phyloP scores from a whole-genome alignment of 2,329 filamentous ascomycete genomes.

The Alternaria sp. region DNA sequence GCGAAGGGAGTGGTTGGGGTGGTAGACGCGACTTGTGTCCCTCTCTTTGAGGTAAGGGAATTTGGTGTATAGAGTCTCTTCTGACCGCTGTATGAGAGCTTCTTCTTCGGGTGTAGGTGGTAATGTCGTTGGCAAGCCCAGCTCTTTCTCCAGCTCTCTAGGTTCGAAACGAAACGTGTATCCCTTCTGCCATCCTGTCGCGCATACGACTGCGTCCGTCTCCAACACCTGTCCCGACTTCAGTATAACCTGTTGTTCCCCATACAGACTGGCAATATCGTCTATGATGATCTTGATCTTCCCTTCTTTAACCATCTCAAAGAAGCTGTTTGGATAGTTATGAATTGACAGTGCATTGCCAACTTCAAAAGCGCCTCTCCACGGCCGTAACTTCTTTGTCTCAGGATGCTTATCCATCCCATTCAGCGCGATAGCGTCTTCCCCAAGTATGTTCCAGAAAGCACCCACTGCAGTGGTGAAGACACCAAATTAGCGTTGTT shows the following conservation, averaged over 20 bases:
- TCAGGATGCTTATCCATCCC: conserved; percentile 55
- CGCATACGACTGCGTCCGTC: conserved; percentile 62
- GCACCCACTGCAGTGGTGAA: conserved; percentile 50
- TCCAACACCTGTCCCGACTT: conserved; percentile 55
- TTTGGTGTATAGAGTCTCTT: conserved; percentile 18
- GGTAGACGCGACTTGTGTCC: conserved; percentile 25
- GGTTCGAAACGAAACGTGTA: conserved; percentile 61
- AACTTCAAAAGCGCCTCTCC: conserved; percentile 59
- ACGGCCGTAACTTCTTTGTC: conserved; percentile 53
- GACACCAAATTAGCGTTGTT: neutral
- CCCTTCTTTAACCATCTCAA: conserved; percentile 63
- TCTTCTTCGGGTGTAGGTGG: conserved; percentile 44
- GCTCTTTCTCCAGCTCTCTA: conserved; percentile 51
- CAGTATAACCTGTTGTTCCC: conserved; percentile 57
- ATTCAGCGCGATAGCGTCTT: conserved; percentile 61
- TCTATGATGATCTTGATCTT: conserved; percentile 64
- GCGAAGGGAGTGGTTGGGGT: conserved; percentile 30
- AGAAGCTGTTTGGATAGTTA: conserved; percentile 67
- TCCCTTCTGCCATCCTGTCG: conserved; percentile 65
- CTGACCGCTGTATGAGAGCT: conserved; percentile 43
- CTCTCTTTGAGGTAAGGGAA: conserved; percentile 31
- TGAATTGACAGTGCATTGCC: conserved; percentile 66
- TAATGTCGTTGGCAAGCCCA: conserved; percentile 57
- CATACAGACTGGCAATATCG: conserved; percentile 61
- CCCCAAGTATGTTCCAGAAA: conserved; percentile 65